These are phyloP conservation scores for Pseudoturritis turrita DNA, from an alignment of 345 rosid genomes.

Conservation along the genomic window DNA sequence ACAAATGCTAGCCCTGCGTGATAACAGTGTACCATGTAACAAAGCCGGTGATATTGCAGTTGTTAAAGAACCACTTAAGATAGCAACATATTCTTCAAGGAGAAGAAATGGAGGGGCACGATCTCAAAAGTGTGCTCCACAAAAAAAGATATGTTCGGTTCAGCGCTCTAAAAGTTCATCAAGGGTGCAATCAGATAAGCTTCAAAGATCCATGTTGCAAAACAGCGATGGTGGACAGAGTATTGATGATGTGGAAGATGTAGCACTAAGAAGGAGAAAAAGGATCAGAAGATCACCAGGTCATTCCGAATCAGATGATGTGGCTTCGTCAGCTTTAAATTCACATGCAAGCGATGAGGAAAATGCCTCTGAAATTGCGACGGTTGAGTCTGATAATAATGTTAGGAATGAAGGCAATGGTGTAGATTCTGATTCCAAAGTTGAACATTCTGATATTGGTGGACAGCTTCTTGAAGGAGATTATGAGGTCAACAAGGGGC, in stretches of 20 bases:
- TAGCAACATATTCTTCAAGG: conserved; percentile 75
- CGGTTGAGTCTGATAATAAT: conserved; percentile 54
- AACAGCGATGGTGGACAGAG: conserved; percentile 43
- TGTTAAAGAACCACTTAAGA: conserved; percentile 39
- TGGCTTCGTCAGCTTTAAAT: conserved; percentile 44
- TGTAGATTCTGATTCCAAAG: conserved; percentile 52
- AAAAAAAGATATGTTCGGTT: conserved; percentile 32
- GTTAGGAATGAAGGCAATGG: conserved; percentile 58
- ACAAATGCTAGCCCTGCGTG: conserved; percentile 38
- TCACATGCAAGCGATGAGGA: conserved; percentile 63
- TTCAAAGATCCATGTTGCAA: conserved; percentile 34
- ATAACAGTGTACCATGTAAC: conserved; percentile 37
- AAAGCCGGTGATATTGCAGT: conserved; percentile 31
- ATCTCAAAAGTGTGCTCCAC: conserved; percentile 40
- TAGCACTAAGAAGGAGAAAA: conserved; percentile 39
- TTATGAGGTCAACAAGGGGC: conserved; percentile 55
- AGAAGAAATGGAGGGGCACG: conserved; percentile 57
- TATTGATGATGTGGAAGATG: conserved; percentile 38
- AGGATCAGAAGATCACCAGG: conserved; percentile 47
- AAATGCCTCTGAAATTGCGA: conserved; percentile 61
- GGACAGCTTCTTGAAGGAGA: conserved; percentile 50
- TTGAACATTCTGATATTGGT: conserved; percentile 41
- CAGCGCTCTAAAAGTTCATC: conserved; percentile 53
- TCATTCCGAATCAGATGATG: conserved; percentile 53
- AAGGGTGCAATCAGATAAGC: conserved; percentile 40